Evolutionary conservation across 177 flowering plant genomes (phyloP).

Genomic region (Vitis hybrid): DNA sequence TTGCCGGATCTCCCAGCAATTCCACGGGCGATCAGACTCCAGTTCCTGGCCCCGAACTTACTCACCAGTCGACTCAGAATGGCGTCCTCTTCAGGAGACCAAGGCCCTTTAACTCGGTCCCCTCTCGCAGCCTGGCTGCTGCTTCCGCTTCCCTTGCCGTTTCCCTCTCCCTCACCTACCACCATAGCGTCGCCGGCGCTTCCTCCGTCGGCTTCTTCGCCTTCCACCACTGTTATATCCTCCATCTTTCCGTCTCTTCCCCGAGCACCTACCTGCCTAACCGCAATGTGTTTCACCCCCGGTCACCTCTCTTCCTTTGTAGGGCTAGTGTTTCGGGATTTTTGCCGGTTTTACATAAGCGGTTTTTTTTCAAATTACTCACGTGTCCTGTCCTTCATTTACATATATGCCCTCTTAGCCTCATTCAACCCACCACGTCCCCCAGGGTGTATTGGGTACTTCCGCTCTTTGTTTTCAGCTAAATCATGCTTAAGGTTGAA

Average conservation of each 20-base stretch:
- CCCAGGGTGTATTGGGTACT: too few species aligned
- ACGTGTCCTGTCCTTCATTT: background rate
- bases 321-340: conserved; percentile 16
- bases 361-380: background rate
- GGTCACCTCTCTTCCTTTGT: background rate
- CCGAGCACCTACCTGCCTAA: background rate
- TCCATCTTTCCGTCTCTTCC: conserved; percentile 1
- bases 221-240: background rate
- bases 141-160: conserved; percentile 13
- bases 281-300: background rate
- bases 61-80: conserved; percentile 63
- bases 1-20: conserved; percentile 85
- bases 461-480: too few species aligned
- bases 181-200: conserved; percentile 16
- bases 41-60: conserved; percentile 79
- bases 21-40: conserved; percentile 83
- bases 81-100: conserved; percentile 86
- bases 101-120: conserved; percentile 72
- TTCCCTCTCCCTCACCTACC: conserved; percentile 7
- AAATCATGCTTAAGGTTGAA: too few species aligned
- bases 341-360: background rate
- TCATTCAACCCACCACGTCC: too few species aligned
- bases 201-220: conserved; percentile 6
- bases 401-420: too few species aligned
- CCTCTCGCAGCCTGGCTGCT: conserved; percentile 17